Evolutionary conservation across 2,329 filamentous ascomycete species (phyloP).

Genomic region (Colletotrichum camelliae): DNA sequence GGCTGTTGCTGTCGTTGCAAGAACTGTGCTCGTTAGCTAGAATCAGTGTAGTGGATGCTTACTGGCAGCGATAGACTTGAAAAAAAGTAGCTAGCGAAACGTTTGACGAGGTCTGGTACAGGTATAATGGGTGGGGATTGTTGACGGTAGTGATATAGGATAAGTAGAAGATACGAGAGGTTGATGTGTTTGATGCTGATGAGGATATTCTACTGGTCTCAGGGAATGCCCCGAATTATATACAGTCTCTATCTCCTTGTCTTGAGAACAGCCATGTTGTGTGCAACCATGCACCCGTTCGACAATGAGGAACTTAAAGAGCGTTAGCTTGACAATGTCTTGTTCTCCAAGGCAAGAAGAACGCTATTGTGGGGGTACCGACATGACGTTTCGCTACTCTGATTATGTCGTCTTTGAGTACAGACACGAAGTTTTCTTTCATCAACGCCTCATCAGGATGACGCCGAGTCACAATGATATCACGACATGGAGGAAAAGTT

Average conservation of each 20-base stretch:
- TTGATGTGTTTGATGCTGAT: neutral
- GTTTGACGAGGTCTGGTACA: too few relatives aligned
- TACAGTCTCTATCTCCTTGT: neutral
- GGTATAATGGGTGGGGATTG: neutral
- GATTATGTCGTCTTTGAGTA: neutral
- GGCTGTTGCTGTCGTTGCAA: neutral
- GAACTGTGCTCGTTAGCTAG: slow-evolving; percentile 1
- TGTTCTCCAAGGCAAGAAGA: neutral
- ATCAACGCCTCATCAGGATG: neutral
- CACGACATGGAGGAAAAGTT: neutral
- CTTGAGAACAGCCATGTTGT: neutral
- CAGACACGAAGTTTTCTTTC: neutral
- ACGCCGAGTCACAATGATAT: neutral
- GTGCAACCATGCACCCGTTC: neutral
- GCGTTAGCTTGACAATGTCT: neutral
- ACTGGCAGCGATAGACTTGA: neutral
- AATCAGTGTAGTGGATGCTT: neutral
- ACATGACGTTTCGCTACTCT: neutral
- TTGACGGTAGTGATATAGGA: neutral
- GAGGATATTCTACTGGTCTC: neutral
- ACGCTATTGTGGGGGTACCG: neutral
- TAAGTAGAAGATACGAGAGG: neutral
- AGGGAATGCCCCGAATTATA: neutral
- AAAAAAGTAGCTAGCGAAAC: neutral
- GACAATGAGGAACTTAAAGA: neutral